Evolutionary conservation across 2,329 filamentous ascomycete species (phyloP).

Genomic region (Penicillium sp.): DNA sequence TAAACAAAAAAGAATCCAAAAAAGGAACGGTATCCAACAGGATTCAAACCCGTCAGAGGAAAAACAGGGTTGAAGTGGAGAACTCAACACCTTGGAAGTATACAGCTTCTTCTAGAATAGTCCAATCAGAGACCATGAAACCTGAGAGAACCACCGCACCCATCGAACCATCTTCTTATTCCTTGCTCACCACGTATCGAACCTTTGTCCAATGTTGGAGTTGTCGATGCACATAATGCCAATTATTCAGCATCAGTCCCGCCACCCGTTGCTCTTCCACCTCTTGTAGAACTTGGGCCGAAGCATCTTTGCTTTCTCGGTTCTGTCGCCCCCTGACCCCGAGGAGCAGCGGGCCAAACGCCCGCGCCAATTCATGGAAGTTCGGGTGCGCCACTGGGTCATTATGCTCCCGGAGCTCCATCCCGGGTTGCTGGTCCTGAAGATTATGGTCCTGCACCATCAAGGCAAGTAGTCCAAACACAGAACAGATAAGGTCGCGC

Average conservation of each 20-base stretch:
- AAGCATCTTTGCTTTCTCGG: constrained; percentile 10
- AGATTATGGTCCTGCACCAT: constrained; percentile 28
- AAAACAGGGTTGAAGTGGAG: constrained; percentile 6
- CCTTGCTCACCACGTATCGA: background rate
- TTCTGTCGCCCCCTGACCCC: constrained; percentile 13
- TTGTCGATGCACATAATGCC: constrained; percentile 36
- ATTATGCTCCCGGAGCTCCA: constrained; percentile 17
- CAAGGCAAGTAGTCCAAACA: constrained; percentile 38
- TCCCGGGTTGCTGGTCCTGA: constrained; percentile 16
- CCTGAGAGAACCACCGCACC: too few species aligned
- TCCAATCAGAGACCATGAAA: constrained; percentile 13
- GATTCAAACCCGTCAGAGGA: background rate
- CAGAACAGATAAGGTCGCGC: constrained; percentile 40
- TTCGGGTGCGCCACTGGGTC: constrained; percentile 23
- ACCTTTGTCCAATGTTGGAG: constrained; percentile 26
- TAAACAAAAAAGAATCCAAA: background rate
- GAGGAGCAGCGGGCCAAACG: constrained; percentile 36
- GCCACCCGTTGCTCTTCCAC: constrained; percentile 31
- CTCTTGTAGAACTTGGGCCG: constrained; percentile 22
- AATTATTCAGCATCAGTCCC: constrained; percentile 35
- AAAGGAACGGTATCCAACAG: constrained; percentile 10
- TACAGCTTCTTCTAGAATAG: background rate
- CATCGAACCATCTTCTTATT: background rate
- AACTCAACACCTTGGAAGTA: constrained; percentile 1
- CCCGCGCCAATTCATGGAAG: constrained; percentile 29